These are phyloP conservation scores for Catharanthus roseus DNA, from an alignment of 257 asterid species.

Conservation along the genomic window DNA sequence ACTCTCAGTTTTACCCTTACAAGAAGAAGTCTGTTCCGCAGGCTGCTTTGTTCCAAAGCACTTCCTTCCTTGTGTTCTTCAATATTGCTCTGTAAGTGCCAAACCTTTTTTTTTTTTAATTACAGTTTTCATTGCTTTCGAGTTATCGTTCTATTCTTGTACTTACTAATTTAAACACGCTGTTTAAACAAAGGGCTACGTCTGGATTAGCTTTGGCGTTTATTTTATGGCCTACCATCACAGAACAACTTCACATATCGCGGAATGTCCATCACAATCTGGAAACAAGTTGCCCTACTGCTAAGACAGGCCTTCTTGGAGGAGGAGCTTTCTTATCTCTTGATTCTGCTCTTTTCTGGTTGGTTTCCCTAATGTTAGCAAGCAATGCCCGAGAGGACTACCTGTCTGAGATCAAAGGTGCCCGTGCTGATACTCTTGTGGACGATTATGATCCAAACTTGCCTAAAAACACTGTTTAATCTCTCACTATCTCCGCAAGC, in stretches of 20 bases:
- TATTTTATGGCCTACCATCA: constrained; percentile 80
- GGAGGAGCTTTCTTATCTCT: constrained; percentile 97
- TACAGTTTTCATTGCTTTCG: neutral
- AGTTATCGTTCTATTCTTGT: too few relatives aligned
- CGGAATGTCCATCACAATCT: constrained; percentile 50
- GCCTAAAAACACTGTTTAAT: neutral
- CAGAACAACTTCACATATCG: constrained; percentile 55
- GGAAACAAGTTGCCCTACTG: constrained; percentile 80
- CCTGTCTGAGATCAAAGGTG: constrained; percentile 39
- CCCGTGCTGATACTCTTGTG: neutral
- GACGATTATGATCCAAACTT: constrained; percentile 8
- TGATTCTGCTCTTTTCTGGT: constrained; percentile 77
- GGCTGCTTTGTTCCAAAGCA: constrained; percentile 54
- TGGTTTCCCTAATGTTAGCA: constrained; percentile 83
- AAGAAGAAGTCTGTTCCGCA: constrained; percentile 73
- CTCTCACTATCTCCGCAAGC: neutral
- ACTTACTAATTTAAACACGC: neutral
- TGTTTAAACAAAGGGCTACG: constrained; percentile 38
- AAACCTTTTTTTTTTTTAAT: neutral
- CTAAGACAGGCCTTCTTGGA: constrained; percentile 93
- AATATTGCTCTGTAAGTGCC: constrained; percentile 67
- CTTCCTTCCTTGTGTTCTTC: constrained; percentile 50
- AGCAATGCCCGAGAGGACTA: constrained; percentile 73
- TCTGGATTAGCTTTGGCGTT: constrained; percentile 66
- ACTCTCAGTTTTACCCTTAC: constrained; percentile 66